phyloP scores from a whole-genome alignment of 768 basidiomycete genomes.

The Porphyrellus cyaneotinctus region DNA sequence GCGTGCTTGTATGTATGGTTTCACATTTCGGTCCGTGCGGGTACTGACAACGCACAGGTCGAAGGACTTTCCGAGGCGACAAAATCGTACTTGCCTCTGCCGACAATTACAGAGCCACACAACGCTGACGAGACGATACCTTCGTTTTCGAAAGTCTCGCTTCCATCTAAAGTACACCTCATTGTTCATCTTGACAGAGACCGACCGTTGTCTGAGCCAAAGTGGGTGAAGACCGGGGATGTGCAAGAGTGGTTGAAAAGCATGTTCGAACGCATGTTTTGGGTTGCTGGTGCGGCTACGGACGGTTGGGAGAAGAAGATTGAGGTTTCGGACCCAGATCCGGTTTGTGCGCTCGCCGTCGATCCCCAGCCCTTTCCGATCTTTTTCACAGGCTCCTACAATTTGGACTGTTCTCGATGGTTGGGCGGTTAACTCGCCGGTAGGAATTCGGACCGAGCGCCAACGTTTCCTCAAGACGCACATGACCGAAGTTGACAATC shows the following conservation, averaged over 20 bases:
- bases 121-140: conserved; percentile 65
- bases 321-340: conserved; percentile 88
- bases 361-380: not conserved
- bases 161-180: conserved; percentile 59
- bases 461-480: conserved; percentile 88
- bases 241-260: conserved; percentile 90
- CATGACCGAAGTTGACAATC: conserved; percentile 79
- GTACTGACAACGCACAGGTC: conserved; percentile 42
- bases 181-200: conserved; percentile 79
- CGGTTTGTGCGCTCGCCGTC: conserved; percentile 51
- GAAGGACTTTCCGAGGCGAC: conserved; percentile 70
- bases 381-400: conserved; percentile 68
- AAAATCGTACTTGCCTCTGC: conserved; percentile 64
- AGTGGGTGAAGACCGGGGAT: conserved; percentile 95
- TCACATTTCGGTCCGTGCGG: conserved; percentile 2
- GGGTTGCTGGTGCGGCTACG: conserved; percentile 78
- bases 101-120: conserved; percentile 38
- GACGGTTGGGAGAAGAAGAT: conserved; percentile 96
- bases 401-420: conserved; percentile 86
- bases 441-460: conserved; percentile 70
- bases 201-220: conserved; percentile 89
- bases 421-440: conserved; percentile 84
- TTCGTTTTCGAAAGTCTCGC: conserved; percentile 54
- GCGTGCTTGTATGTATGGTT: conserved; percentile 61
- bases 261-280: conserved; percentile 85